Evolutionary conservation across 73 alveolate species (phyloP), one percentile per base, ranked within the genome.

Genomic region (Paramecium sonneborni): DNA sequence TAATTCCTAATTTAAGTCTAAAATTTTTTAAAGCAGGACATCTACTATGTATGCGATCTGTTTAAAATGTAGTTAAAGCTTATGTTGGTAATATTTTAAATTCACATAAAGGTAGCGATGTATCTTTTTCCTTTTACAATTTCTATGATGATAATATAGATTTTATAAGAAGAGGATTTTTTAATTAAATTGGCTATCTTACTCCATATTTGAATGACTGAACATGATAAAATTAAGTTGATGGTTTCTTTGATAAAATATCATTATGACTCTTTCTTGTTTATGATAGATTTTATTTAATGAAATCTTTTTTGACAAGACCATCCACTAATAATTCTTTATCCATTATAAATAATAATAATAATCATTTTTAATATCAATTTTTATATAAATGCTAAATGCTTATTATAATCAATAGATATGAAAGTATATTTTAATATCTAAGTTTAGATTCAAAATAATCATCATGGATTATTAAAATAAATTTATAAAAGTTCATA

Each of bases 1-100:
- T 62, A 7, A 62, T 23, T 26, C 84, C 84, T 28, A 32, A 62
- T 62, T 62, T 62, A 11, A 62, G 84, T 26, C 39, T 26, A 26
- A 62, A 21, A 20, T 62, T 62, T 38, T 72, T 72, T 14, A 72
- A 20, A 15, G 67, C 86, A 72, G 86, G 86, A 35, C 86, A 72
- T 72, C 35, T 72, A 11, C 86, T 72, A 37, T 72, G 86, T 28
- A 72, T 72, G 11, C 86, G 84, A 62, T 62, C 84, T 0, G 84
- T 62, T 12, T 62, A 32, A 62, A 62, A 62, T 62, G 39, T 14
- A 30, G 24, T 10, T 0, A 62, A 32, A 1, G 48, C 12, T 62
- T 21, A 26, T 26, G 84, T 32, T 3, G 84, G 84, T 32, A 62
- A 32, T 14, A 32, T 30, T 62, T 62, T 26, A 26, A 62, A 30